Percentiles rank a stretch among this genome's conserved stretches.
phyloP scores from a whole-genome alignment of 371 early-diverging fungal species.

The Apophysomyces elegans region DNA sequence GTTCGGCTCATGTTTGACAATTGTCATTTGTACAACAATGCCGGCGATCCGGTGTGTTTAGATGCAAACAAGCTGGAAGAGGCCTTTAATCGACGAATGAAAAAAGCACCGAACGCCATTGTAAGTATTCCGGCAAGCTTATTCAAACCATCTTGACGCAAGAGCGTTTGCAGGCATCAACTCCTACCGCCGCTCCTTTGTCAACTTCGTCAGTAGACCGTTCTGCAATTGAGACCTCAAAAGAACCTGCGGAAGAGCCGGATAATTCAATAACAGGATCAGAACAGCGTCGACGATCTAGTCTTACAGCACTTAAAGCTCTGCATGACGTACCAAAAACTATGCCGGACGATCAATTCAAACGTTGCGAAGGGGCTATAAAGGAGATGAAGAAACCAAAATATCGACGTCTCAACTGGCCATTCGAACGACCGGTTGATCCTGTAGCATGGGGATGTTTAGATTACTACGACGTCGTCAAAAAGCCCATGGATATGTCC shows the following conservation, averaged over 20 bases:
- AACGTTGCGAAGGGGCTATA: slow-evolving; percentile 60
- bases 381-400: slow-evolving; percentile 44
- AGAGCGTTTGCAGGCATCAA: slow-evolving; percentile 3
- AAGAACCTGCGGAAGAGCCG: slow-evolving; percentile 15
- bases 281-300: slow-evolving; percentile 49
- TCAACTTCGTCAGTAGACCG: slow-evolving; percentile 22
- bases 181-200: slow-evolving; percentile 7
- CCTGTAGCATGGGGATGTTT: slow-evolving; percentile 86
- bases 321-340: not conserved
- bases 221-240: not conserved
- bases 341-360: slow-evolving; percentile 65
- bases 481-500: slow-evolving; percentile 95
- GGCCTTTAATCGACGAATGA: slow-evolving; percentile 58
- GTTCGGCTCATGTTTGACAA: slow-evolving; percentile 57
- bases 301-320: slow-evolving; percentile 23
- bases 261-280: slow-evolving; percentile 1
- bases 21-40: slow-evolving; percentile 75
- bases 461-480: slow-evolving; percentile 87
- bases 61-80: slow-evolving; percentile 65
- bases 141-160: not conserved
- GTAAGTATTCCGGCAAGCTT: slow-evolving; percentile 8
- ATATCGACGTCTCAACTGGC: slow-evolving; percentile 34
- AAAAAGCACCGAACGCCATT: slow-evolving; percentile 22
- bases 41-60: slow-evolving; percentile 73
- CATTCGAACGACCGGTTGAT: slow-evolving; percentile 90